A percentile compares a stretch with the other conserved stretches of the same genome.
phyloP scores from a whole-genome alignment of 345 rosid genomes.

The Viola odorata region DNA sequence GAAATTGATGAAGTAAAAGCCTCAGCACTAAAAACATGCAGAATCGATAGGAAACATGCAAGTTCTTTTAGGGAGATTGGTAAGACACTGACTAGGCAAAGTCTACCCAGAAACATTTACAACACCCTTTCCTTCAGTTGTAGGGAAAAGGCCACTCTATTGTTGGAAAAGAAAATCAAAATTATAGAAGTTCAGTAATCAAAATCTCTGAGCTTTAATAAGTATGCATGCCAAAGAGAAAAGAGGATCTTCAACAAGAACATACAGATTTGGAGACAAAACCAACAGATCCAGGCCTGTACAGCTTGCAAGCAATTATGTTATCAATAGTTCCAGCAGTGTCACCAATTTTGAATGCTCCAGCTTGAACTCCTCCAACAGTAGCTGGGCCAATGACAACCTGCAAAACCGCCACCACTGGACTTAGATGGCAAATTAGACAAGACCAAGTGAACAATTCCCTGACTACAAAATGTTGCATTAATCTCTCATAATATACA shows the following conservation, averaged over 20 bases:
- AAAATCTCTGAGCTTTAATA: not conserved
- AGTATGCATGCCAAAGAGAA: not conserved
- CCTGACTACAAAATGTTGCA: not conserved
- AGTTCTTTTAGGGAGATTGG: not conserved
- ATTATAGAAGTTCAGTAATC: not conserved
- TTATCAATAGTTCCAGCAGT: slow-evolving; percentile 98
- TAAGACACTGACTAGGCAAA: not conserved
- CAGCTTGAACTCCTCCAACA: slow-evolving; percentile 97
- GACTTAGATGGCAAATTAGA: slow-evolving; percentile 11
- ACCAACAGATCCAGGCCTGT: slow-evolving; percentile 97
- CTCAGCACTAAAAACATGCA: not conserved
- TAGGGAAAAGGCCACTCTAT: not conserved
- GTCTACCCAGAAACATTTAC: slow-evolving; percentile 3
- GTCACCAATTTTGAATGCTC: slow-evolving; percentile 98
- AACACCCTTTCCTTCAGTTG: not conserved
- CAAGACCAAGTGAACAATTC: not conserved
- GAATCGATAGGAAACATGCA: not conserved
- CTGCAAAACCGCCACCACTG: slow-evolving; percentile 34
- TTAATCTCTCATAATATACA: not conserved
- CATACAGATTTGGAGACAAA: slow-evolving; percentile 98
- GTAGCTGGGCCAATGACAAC: slow-evolving; percentile 99
- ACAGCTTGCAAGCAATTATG: slow-evolving; percentile 81
- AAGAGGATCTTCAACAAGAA: slow-evolving; percentile 10
- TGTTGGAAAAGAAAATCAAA: not conserved
- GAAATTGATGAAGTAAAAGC: not conserved